These are phyloP conservation scores for Penicillium atrosanguineum DNA, from an alignment of 495 filamentous ascomycete genomes.

Conservation along the genomic window DNA sequence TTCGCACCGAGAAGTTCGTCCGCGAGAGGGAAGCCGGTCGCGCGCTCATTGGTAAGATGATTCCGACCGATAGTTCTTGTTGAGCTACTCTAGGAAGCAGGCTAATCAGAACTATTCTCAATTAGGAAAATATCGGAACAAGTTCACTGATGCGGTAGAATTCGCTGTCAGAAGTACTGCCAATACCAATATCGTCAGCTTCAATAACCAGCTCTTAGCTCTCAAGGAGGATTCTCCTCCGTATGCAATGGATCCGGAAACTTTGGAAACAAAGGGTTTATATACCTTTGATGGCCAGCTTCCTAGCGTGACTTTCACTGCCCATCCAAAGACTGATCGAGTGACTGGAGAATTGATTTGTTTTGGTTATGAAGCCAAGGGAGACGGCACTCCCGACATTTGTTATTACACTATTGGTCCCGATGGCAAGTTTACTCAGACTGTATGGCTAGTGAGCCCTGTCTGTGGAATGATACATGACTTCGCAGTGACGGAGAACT, in stretches of 20 bases:
- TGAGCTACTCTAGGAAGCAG: too few relatives aligned
- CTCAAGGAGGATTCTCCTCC: slow-evolving; percentile 55
- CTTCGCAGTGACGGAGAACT: slow-evolving; percentile 51
- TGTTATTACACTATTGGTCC: slow-evolving; percentile 44
- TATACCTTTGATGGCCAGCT: slow-evolving; percentile 60
- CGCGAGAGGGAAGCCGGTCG: too few relatives aligned
- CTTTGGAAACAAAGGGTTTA: slow-evolving; percentile 52
- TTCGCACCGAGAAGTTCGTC: too few relatives aligned
- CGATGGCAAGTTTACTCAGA: slow-evolving; percentile 42
- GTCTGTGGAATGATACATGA: slow-evolving; percentile 59
- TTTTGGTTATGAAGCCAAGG: slow-evolving; percentile 54
- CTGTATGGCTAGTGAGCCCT: slow-evolving; percentile 49
- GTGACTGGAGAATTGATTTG: slow-evolving; percentile 55
- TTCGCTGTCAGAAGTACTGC: slow-evolving; percentile 48
- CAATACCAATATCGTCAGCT: slow-evolving; percentile 57
- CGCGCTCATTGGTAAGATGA: too few relatives aligned
- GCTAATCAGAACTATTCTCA: too few relatives aligned
- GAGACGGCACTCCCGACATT: slow-evolving; percentile 47
- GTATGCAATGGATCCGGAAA: slow-evolving; percentile 54
- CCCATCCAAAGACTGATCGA: slow-evolving; percentile 61
- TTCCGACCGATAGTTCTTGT: too few relatives aligned
- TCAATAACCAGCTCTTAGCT: slow-evolving; percentile 49
- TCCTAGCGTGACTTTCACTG: slow-evolving; percentile 51
- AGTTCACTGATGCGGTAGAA: too few relatives aligned
- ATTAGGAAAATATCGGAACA: too few relatives aligned